phyloP scores from a whole-genome alignment of 148 eudicot species.

The Fagopyrum esculentum region DNA sequence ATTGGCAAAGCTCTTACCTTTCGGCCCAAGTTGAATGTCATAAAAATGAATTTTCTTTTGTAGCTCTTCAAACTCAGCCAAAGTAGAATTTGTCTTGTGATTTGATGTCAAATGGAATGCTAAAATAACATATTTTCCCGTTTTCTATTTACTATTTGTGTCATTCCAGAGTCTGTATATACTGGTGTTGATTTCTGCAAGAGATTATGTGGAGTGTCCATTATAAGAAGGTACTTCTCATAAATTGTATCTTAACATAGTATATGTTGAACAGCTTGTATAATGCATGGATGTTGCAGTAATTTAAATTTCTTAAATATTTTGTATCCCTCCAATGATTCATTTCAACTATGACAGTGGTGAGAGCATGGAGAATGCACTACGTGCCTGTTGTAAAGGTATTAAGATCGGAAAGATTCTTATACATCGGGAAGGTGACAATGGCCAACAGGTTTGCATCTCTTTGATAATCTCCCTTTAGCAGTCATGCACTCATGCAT shows the following conservation, averaged over 20 bases:
- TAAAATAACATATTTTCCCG: background rate
- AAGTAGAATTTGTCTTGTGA: background rate
- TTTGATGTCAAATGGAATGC: background rate
- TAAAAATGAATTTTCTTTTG: background rate
- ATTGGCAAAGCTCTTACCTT: background rate
- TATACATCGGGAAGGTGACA: slow-evolving; percentile 88
- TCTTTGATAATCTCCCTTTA: background rate
- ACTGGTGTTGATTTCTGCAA: slow-evolving; percentile 95
- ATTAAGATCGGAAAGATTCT: slow-evolving; percentile 93
- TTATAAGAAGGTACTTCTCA: slow-evolving; percentile 61
- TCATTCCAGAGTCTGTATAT: slow-evolving; percentile 73
- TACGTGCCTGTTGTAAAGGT: slow-evolving; percentile 95
- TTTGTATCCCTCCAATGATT: background rate
- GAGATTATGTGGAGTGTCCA: slow-evolving; percentile 89
- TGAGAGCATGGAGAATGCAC: slow-evolving; percentile 24
- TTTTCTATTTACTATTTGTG: background rate
- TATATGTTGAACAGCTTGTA: no score
- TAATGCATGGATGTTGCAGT: background rate
- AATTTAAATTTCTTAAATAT: no score
- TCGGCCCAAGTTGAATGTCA: background rate
- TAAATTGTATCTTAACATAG: background rate
- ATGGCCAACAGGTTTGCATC: slow-evolving; percentile 63
- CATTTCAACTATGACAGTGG: slow-evolving; percentile 22
- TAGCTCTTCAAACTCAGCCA: background rate
- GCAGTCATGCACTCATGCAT: background rate